A percentile compares a stretch with the other conserved stretches of the same genome.
Evolutionary conservation across 352 stramenopile species (phyloP).

Genomic region (Phytopythium cucurbitacearum): DNA sequence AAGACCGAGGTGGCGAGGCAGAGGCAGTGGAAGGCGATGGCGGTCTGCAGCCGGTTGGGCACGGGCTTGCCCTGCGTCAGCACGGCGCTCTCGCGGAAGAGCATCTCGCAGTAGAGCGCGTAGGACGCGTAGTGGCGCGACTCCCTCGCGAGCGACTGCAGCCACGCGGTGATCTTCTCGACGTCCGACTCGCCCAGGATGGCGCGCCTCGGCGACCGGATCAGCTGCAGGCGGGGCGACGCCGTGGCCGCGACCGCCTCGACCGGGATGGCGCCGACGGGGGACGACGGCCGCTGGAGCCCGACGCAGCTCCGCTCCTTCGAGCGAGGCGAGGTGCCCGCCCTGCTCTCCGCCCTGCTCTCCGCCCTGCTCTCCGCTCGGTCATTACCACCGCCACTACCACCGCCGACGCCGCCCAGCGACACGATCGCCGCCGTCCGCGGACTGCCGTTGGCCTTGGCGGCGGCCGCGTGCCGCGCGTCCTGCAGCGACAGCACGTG

Average conservation of each 20-base stretch:
- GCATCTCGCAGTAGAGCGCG: conserved; percentile 68
- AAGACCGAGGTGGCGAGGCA: conserved; percentile 61
- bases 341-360: background rate
- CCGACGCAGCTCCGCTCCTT: background rate
- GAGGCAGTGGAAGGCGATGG: conserved; percentile 71
- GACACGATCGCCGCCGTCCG: background rate
- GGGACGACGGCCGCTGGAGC: conserved; percentile 19
- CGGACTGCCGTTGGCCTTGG: conserved; percentile 7
- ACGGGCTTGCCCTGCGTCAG: conserved; percentile 54
- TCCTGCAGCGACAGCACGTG: conserved; percentile 4
- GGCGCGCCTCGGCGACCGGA: conserved; percentile 10
- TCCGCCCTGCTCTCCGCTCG: background rate
- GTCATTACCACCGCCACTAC: background rate
- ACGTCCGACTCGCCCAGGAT: conserved; percentile 40
- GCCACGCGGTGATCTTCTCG: conserved; percentile 63
- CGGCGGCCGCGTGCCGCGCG: background rate
- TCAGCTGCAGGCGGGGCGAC: conserved; percentile 5
- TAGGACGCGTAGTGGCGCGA: conserved; percentile 49
- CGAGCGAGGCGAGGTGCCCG: background rate
- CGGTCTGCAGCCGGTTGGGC: conserved; percentile 68
- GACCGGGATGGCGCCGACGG: conserved; percentile 23
- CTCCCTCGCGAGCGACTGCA: conserved; percentile 45
- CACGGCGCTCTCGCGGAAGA: conserved; percentile 60
- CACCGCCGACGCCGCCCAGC: background rate
- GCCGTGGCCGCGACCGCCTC: conserved; percentile 18